Evolutionary conservation across 2,329 filamentous ascomycete species (phyloP), one percentile per base, ranked within the genome.

Genomic region (Cercospora citrullina): DNA sequence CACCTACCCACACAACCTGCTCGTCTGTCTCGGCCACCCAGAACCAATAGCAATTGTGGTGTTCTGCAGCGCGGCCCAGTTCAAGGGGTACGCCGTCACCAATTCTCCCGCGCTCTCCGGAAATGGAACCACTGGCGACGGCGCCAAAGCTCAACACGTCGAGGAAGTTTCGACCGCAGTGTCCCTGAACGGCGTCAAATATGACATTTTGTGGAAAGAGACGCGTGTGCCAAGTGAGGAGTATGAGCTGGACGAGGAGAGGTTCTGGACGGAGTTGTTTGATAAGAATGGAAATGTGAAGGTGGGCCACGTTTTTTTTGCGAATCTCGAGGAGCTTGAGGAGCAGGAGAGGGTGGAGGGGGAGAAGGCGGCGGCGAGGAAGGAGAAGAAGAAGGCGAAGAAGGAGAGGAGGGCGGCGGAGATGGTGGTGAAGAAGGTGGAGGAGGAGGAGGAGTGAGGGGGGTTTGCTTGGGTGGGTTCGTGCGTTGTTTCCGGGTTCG

Each of bases 1-100:
- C 51, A 33, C 48, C 7, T 21, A n/a, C 31, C 51, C 51, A 7
- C 21, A 57, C 31, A 23, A 64, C 62, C 18, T 64, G 12, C 14
- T 64, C 31, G 16, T 64, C 23, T 58, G 51, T 26, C 33, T 36
- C 36, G 62, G 62, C 51, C 62, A 64, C 21, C 62, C 62, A 12
- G 14, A 26, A 12, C 30, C 30, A 31, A 58, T 30, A 21, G n/a
- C 53, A 12, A 33, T 64, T 12, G 62, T 64, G 28, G n/a, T 21
- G 4, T 58, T 64, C 33, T 57, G 51, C 53, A 59, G 26, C 21
- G 31, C 18, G 16, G 53, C 21, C 16, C 62, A 59, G 6, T 64
- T 48, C 62, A 33, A 36, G 48, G 6, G 36, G 2, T 31, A 36
- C n/a, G 12, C 18, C 45, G 18, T 36, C 23, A 26, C 48, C 48